phyloP scores from a whole-genome alignment of 768 basidiomycete species.

The Phylloporus sp. region DNA sequence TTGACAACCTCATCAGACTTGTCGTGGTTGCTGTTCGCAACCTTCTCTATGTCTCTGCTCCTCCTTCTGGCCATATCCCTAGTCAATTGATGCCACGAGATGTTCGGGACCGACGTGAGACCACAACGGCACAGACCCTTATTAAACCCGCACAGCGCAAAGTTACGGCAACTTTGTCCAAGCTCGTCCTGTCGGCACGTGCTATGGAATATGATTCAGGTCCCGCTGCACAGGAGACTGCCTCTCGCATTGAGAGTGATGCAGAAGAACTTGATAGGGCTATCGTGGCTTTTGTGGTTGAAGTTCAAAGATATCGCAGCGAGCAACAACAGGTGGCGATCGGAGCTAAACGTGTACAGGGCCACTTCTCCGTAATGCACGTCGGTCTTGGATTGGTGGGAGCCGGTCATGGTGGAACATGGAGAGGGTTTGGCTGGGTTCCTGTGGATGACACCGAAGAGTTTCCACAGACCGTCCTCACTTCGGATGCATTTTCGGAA shows the following conservation, averaged over 20 bases:
- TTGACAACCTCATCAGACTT: constrained; percentile 59
- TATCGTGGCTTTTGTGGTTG: constrained; percentile 61
- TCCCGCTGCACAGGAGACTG: constrained; percentile 55
- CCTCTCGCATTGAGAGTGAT: constrained; percentile 69
- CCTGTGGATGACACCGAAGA: constrained; percentile 48
- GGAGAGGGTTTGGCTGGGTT: constrained; percentile 87
- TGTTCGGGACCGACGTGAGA: constrained; percentile 41
- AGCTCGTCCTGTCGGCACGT: constrained; percentile 86
- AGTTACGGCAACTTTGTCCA: constrained; percentile 84
- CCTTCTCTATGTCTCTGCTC: constrained; percentile 65
- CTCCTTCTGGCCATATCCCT: constrained; percentile 59
- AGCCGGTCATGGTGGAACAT: constrained; percentile 67
- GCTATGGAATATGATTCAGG: constrained; percentile 82
- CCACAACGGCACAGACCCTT: constrained; percentile 48
- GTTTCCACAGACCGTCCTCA: constrained; percentile 44
- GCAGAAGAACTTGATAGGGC: constrained; percentile 74
- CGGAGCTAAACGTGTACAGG: constrained; percentile 52
- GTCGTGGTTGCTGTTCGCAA: constrained; percentile 75
- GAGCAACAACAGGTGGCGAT: constrained; percentile 21
- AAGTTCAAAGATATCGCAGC: constrained; percentile 58
- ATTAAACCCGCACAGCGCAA: constrained; percentile 81
- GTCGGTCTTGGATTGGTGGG: constrained; percentile 79
- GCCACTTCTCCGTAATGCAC: constrained; percentile 56
- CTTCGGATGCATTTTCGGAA: constrained; percentile 51
- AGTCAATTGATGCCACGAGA: constrained; percentile 49